Base-by-base conservation (phyloP, 164 flowering plant genomes). In the Magnolia kwangsiensis region DNA sequence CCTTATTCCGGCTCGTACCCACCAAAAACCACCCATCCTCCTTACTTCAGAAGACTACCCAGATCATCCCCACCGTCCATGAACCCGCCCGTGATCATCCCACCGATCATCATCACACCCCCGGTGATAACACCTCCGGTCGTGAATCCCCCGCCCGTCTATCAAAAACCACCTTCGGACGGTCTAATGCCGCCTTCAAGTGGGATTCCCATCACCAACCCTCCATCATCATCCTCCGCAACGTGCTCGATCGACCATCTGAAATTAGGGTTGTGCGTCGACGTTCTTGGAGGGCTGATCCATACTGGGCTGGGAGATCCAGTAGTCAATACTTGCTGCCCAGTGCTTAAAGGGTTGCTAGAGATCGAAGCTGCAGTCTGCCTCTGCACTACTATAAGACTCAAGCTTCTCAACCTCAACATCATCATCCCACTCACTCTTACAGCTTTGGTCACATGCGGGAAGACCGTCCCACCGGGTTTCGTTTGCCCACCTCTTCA, bases 361-460 rank as follows among this genome's bases (percentile, higher is more conserved):
- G 95, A 92, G 86, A 88, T 94, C n/a, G 96, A 92, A 82, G 98
- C 98, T 0, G 97, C 97, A 10, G 50, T 92, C 50, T 94, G 98
- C 76, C 89, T 94, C 7, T 94, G 97, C 88, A 90, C 89, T 4
- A 77, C 87, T n/a, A 82, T 94, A 75, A 89, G 92, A 77, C 80
- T 91, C n/a, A 92, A 86, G 88, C 91, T 94, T 50, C 91, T 92
- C 1, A 94, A 94, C 78, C 86, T 94, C 55, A 89, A 89, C 80
- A 94, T 92, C 51, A 90, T 87, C 85, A 75, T 92, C 69, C 98
- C 98, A 37, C 80, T 92, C 14, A 97, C 95, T 63, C 92, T 92
- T 70, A 86, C 87, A 71, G 89, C 79, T 27, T 87, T 94, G 7
- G 83, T 87, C 20, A 89, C 91, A 45, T 94, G 97, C 81, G 97